These are phyloP conservation scores for Suillus bovinus DNA, from an alignment of 768 basidiomycete genomes.

Conservation along the genomic window DNA sequence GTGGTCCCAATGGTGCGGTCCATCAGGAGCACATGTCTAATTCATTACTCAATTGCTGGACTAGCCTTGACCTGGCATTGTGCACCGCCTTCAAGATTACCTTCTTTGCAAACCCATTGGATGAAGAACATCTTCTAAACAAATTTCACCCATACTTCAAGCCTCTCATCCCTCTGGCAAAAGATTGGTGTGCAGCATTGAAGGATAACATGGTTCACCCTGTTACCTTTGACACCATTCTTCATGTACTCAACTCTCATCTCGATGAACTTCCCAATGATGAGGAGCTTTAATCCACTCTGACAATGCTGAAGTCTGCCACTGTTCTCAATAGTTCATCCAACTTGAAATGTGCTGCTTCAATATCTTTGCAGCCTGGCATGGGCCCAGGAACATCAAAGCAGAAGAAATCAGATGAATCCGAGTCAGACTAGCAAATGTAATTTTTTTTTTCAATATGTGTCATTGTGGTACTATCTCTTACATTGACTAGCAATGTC, in stretches of 20 bases:
- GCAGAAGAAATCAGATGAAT: no score
- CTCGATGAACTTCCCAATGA: not conserved
- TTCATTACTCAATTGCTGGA: not conserved
- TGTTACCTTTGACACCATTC: not conserved
- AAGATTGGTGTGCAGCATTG: not conserved
- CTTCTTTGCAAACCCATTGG: not conserved
- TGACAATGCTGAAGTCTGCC: not conserved
- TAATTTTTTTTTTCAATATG: no score
- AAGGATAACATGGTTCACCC: not conserved
- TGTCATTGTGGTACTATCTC: no score
- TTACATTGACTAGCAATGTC: no score
- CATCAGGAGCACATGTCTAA: not conserved
- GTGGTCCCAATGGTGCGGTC: not conserved
- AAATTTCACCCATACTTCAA: not conserved
- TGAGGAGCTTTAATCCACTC: not conserved
- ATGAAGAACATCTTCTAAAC: not conserved
- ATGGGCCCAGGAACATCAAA: no score
- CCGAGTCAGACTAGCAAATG: no score
- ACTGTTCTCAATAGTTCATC: no score
- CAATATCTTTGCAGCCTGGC: no score
- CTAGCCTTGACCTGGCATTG: not conserved
- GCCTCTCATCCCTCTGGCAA: not conserved
- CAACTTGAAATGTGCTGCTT: no score
- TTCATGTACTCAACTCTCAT: not conserved
- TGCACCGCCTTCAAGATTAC: not conserved